Evolutionary conservation across 1,284 basidiomycete genomes (phyloP).

Genomic region (Ustilago curta): DNA sequence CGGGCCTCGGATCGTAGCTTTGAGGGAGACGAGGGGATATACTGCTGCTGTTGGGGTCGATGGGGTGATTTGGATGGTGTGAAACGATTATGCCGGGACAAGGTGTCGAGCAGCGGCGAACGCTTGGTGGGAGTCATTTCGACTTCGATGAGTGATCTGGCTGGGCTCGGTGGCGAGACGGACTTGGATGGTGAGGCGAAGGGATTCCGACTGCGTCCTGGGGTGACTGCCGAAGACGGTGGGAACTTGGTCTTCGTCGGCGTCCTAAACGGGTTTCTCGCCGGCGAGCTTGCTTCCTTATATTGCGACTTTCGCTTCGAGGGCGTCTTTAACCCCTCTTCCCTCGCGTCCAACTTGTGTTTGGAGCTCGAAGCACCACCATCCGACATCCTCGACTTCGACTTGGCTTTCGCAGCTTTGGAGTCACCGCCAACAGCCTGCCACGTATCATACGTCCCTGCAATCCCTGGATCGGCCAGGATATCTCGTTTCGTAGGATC

Average conservation of each 20-base stretch:
- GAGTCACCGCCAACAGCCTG: slow-evolving; percentile 45
- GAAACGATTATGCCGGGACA: slow-evolving; percentile 7
- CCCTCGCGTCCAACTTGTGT: slow-evolving; percentile 13
- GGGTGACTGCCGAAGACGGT: background rate
- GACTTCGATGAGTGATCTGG: slow-evolving; percentile 39
- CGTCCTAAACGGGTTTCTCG: slow-evolving; percentile 27
- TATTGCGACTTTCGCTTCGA: slow-evolving; percentile 17
- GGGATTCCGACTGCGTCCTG: slow-evolving; percentile 21
- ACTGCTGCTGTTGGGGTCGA: slow-evolving; percentile 9
- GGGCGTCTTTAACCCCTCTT: slow-evolving; percentile 33
- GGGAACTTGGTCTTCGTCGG: slow-evolving; percentile 18
- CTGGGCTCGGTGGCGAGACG: slow-evolving; percentile 16
- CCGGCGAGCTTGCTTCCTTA: slow-evolving; percentile 10
- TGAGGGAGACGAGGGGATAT: slow-evolving; percentile 30
- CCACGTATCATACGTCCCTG: slow-evolving; percentile 60
- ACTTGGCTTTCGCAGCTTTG: slow-evolving; percentile 7
- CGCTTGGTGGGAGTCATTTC: slow-evolving; percentile 42
- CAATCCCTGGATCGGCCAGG: slow-evolving; percentile 48
- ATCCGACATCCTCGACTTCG: background rate
- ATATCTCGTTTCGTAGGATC: slow-evolving; percentile 62
- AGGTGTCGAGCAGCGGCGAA: slow-evolving; percentile 18
- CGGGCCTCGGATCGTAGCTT: slow-evolving; percentile 22
- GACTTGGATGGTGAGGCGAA: slow-evolving; percentile 34
- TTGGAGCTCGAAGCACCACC: slow-evolving; percentile 21
- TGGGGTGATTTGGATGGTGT: slow-evolving; percentile 18